Base-by-base conservation (phyloP, 192 early-diverging fungal species). In the Mortierella antarctica region DNA sequence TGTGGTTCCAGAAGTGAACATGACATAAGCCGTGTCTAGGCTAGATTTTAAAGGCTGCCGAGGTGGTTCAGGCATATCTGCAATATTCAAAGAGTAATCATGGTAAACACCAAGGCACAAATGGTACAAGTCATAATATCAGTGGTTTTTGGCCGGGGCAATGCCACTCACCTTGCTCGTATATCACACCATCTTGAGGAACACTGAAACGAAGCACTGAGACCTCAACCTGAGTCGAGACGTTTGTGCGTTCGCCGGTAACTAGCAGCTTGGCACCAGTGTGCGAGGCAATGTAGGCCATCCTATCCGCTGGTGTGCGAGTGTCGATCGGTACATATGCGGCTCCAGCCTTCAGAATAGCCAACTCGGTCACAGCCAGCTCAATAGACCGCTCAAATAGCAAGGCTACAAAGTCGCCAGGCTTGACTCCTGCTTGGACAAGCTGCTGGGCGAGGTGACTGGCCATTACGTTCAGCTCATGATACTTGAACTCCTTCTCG, bases 301-400 rank as follows among this genome's bases (percentile, higher is more conserved):
- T 17, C 39, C 78, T 58, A 10, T 75, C 78, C 21, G 41, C 68
- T 2, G 78, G 52, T 65, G 57, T 74, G 15, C 59, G 46, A n/a
- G 59, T 41, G 47, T 62, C 59, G 14, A 62, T 9, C 5, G 78
- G 73, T 21, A 83, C 69, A 52, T 83, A 83, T 0, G 81, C 81
- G 10, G 52, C 81, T 10, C 81, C 81, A 40, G 71, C 55, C 40
- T 83, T 83, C 0, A 81, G 65, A 4, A 83, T 70, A 44, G 56
- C 81, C 3, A 83, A 18, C 14, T 82, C 41, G 23, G 55, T 50
- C 48, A 83, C 60, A 49, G 47, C 47, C 59, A 62, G 17, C 14
- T 9, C 20, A 10, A 62, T 1, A 5, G 59, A 62, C 15, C 59
- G 59, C 42, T 62, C 44, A 10, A 62, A 14, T 18, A 41, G 47